Base-by-base conservation (phyloP, 331 rosid genomes). In the Spiraea crenata region DNA sequence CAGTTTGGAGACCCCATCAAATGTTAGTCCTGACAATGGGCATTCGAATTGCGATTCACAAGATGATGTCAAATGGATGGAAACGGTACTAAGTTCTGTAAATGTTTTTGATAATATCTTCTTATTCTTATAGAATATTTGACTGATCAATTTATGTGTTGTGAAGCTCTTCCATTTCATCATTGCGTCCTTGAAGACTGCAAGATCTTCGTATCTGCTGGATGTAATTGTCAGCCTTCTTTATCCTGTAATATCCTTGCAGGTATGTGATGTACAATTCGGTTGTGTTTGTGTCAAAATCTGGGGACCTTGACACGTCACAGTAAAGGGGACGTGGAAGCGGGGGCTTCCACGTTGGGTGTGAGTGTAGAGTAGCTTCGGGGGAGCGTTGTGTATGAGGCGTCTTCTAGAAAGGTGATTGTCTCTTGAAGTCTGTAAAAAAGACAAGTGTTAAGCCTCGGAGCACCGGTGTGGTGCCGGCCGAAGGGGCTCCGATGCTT, bases 31-130 rank as follows among this genome's bases (percentile, higher is more conserved):
- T 82, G 91, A 89, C 82, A 89, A 89, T 71, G 91, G 93, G 71
- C 84, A 80, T 81, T 46, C 64, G 49, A 88, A 80, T 75, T 89
- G 88, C 54, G 88, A 85, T 81, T 82, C 99, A 67, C 87, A 91
- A 77, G 90, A 89, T 89, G 96, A 89, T 80, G 80, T 82, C 79
- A 91, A 91, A 78, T 95, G 95, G 96, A 91, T 91, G 99, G 99
- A 95, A 85, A 95, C 99, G 96, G 99, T 95, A 89, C 65, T 39
- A 57, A 65, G 52, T 55, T 58, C 62, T 72, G 52, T 48, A 69
- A 69, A 52, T 14, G 17, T 31, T 49, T 82, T 20, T 14, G 16
- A 44, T 60, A 37, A 40, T 48, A 74, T 72, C 47, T 79, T 57
- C 38, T 69, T 78, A 44, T 46, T 63, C 76, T 63, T 73, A 39